These are phyloP conservation scores for Neurospora sp. DNA, from an alignment of 495 filamentous ascomycete genomes.

Conservation along the genomic window DNA sequence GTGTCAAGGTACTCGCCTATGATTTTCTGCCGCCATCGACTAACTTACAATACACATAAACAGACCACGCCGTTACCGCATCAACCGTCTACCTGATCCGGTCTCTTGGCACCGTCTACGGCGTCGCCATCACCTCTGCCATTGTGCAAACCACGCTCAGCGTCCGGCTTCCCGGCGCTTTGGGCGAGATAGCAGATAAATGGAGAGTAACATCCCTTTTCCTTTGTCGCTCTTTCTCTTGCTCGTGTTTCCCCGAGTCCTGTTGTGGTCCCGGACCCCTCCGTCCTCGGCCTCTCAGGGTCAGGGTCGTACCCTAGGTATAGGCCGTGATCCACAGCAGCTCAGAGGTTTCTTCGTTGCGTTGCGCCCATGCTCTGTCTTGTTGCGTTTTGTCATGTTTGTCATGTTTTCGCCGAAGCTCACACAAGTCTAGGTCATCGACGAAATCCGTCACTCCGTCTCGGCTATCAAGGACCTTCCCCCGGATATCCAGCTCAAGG, in stretches of 20 bases:
- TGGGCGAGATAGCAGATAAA: conserved; percentile 55
- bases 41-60: background rate
- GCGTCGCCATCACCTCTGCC: conserved; percentile 51
- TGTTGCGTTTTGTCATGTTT: background rate
- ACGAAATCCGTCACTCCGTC: conserved; percentile 52
- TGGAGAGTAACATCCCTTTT: conserved; percentile 48
- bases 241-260: background rate
- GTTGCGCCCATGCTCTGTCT: background rate
- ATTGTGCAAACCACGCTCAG: conserved; percentile 56
- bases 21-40: background rate
- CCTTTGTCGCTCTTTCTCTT: background rate
- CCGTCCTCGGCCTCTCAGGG: background rate
- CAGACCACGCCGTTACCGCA: conserved; percentile 55
- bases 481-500: conserved; percentile 49
- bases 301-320: background rate
- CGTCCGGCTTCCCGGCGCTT: conserved; percentile 43
- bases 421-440: conserved; percentile 35
- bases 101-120: conserved; percentile 54
- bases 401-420: background rate
- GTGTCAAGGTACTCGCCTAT: background rate
- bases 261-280: background rate
- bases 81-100: conserved; percentile 56
- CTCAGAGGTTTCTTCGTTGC: background rate
- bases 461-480: conserved; percentile 43
- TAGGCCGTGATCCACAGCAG: background rate